phyloP scores from a whole-genome alignment of 2,329 filamentous ascomycete species.

The Emergomyces orientalis region DNA sequence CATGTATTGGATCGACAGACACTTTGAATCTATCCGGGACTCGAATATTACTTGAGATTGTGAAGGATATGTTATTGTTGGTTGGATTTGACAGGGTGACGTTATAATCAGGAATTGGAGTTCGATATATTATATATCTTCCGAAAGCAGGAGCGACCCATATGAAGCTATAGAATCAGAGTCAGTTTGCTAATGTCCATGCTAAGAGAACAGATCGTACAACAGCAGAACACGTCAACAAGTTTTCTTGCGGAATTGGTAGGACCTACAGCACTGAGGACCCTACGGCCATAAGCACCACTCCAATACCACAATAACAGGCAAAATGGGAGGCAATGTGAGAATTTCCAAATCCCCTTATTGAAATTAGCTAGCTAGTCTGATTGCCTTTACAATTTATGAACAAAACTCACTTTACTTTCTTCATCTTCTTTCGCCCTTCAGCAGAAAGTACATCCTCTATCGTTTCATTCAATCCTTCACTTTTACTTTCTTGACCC shows the following conservation, averaged over 20 bases:
- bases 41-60: not conserved
- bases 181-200: not conserved
- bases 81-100: not conserved
- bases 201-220: not conserved
- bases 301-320: slow-evolving; percentile 4
- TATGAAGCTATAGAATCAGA: not conserved
- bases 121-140: not conserved
- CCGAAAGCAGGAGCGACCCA: slow-evolving; percentile 6
- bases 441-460: not conserved
- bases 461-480: not conserved
- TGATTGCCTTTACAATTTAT: not conserved
- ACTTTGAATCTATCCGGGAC: slow-evolving; percentile 6
- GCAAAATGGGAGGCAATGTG: slow-evolving; percentile 1
- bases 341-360: slow-evolving; percentile 8
- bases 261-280: not conserved
- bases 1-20: slow-evolving; percentile 4
- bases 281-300: slow-evolving; percentile 1
- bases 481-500: not conserved
- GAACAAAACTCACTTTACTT: slow-evolving; percentile 1
- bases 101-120: slow-evolving; percentile 4
- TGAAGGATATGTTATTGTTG: not conserved
- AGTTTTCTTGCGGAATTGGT: not conserved
- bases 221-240: not conserved
- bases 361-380: not conserved
- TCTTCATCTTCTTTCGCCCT: not conserved